Conservation (phyloP, 2,329 filamentous ascomycete genomes). For the Sporothrix variecibatus region DNA sequence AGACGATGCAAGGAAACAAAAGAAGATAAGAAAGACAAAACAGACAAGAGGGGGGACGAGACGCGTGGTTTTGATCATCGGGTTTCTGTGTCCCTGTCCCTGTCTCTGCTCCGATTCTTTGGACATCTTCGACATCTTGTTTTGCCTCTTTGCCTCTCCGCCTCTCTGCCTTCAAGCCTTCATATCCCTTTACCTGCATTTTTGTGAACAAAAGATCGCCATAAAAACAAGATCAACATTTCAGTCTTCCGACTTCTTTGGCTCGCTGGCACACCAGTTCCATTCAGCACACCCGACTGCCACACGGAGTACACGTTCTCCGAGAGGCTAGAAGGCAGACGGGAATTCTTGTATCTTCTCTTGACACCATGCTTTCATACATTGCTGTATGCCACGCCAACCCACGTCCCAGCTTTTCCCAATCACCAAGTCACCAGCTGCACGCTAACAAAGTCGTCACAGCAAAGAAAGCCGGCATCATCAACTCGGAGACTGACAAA, state of each 20-base stretch:
- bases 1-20: neutral
- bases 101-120: neutral
- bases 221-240: neutral
- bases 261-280: neutral
- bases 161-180: neutral
- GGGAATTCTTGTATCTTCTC: neutral
- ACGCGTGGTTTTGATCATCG: neutral
- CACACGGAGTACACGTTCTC: constrained; percentile 2
- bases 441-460: neutral
- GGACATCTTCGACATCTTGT: neutral
- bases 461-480: neutral
- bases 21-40: neutral
- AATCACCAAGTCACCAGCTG: neutral
- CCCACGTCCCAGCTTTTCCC: neutral
- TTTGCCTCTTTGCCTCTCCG: neutral
- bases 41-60: neutral
- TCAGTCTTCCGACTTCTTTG: neutral
- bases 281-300: neutral
- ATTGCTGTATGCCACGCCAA: neutral
- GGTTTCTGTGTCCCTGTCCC: neutral
- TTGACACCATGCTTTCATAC: too few species aligned
- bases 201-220: neutral
- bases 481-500: neutral
- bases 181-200: neutral
- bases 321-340: neutral